Conservation (phyloP, 345 rosid genomes). For the Corchorus olitorius region DNA sequence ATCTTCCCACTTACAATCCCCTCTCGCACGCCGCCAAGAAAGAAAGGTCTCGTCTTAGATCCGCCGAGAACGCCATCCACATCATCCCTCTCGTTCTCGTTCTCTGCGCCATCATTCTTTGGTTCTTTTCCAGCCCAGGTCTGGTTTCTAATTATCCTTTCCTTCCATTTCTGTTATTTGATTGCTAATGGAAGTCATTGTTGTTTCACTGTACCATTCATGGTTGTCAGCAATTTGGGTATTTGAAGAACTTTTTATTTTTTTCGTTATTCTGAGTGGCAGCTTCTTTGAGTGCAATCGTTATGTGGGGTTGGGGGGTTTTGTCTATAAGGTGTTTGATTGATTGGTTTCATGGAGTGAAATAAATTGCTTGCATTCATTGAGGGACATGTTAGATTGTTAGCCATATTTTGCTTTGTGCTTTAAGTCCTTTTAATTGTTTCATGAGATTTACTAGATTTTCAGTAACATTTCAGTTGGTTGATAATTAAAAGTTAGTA, state of each 20-base stretch:
- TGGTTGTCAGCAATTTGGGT: neutral
- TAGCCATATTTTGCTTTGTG: neutral
- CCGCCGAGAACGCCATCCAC: conserved; percentile 77
- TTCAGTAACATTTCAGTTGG: neutral
- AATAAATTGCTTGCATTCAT: no score
- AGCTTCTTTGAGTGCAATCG: neutral
- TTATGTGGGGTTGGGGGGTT: neutral
- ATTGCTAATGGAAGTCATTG: no score
- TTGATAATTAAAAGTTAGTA: neutral
- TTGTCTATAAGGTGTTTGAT: no score
- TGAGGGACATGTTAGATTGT: neutral
- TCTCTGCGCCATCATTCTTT: conserved; percentile 65
- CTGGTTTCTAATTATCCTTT: no score
- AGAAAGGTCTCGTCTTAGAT: conserved; percentile 60
- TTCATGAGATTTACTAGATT: no score
- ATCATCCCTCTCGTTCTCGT: conserved; percentile 67
- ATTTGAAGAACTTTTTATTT: no score
- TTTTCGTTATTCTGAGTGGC: neutral
- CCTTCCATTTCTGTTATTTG: no score
- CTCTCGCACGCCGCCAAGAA: conserved; percentile 61
- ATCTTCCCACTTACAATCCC: conserved; percentile 68
- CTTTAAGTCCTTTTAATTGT: neutral
- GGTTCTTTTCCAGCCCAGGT: conserved; percentile 77
- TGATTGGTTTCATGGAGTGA: no score
- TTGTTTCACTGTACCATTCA: neutral